Percentiles rank a stretch among this genome's conserved stretches.
These are phyloP conservation scores for Penicillium italicum DNA, from an alignment of 2,329 filamentous ascomycete genomes.

Conservation along the genomic window DNA sequence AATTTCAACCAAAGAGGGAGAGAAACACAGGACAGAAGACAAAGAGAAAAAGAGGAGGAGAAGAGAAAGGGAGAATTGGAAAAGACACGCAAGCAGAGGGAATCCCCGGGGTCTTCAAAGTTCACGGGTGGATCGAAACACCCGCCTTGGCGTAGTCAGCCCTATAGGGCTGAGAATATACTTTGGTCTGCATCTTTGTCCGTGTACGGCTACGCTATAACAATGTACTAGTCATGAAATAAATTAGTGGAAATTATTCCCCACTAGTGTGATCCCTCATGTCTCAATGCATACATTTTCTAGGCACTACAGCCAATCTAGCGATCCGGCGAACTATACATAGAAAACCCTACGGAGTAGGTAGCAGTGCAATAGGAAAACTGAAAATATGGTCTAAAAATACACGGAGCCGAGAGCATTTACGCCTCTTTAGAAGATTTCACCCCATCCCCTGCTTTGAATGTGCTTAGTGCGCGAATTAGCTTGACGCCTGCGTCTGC, in stretches of 20 bases:
- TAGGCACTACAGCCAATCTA: background rate
- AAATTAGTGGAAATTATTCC: background rate
- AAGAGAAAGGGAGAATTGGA: background rate
- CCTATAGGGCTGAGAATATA: slow-evolving; percentile 26
- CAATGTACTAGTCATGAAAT: background rate
- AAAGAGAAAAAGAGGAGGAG: background rate
- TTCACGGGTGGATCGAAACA: background rate
- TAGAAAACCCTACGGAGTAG: background rate
- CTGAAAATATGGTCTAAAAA: background rate
- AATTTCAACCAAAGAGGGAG: background rate
- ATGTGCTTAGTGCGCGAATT: slow-evolving; percentile 46
- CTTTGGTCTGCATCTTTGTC: background rate
- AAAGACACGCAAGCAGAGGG: slow-evolving; percentile 1
- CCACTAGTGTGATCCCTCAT: background rate
- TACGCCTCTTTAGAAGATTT: slow-evolving; percentile 17
- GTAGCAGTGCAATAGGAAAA: background rate
- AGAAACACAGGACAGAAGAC: background rate
- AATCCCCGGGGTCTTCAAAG: background rate
- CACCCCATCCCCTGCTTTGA: slow-evolving; percentile 13
- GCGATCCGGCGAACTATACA: background rate
- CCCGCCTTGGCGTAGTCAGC: slow-evolving; percentile 15
- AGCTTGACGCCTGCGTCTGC: slow-evolving; percentile 49
- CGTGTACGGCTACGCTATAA: background rate
- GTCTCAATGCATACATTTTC: background rate
- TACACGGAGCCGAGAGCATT: background rate